Conservation (phyloP, 1,284 basidiomycete genomes). For the Cryptococcus hybrid region DNA sequence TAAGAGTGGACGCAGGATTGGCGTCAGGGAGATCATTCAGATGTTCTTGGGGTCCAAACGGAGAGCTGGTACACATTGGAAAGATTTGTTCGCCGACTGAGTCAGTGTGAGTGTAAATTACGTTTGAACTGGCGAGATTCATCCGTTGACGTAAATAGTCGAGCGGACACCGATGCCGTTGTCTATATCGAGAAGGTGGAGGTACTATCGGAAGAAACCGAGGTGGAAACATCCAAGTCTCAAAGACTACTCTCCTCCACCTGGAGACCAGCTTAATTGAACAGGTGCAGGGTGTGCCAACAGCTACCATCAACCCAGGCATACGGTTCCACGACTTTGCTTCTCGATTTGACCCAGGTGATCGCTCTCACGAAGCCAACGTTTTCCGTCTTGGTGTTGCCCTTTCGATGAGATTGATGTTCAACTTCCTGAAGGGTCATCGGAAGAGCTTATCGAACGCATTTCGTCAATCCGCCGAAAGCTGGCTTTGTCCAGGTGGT, state of each 20-base stretch:
- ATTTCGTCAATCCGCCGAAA: conserved; percentile 65
- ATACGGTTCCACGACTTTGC: conserved; percentile 80
- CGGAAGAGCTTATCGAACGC: conserved; percentile 56
- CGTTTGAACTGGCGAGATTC: not conserved
- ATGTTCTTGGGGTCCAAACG: conserved; percentile 84
- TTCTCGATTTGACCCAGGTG: conserved; percentile 67
- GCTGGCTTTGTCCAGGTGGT: conserved; percentile 79
- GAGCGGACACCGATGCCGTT: conserved; percentile 19
- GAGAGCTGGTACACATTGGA: conserved; percentile 72
- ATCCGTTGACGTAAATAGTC: not conserved
- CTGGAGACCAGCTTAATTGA: conserved; percentile 71
- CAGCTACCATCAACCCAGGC: conserved; percentile 57
- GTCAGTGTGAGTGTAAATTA: conserved; percentile 24
- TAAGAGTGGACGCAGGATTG: conserved; percentile 75
- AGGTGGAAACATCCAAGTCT: conserved; percentile 54
- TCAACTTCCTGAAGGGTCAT: conserved; percentile 59
- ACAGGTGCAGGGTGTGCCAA: conserved; percentile 57
- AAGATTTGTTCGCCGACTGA: conserved; percentile 60
- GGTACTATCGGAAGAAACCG: conserved; percentile 27
- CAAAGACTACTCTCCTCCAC: conserved; percentile 77
- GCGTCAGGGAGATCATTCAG: conserved; percentile 85
- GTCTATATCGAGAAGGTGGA: conserved; percentile 30
- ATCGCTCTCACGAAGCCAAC: conserved; percentile 71
- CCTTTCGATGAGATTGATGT: conserved; percentile 80
- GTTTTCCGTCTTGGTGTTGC: conserved; percentile 87